Percentiles rank a stretch among this genome's conserved stretches.
Evolutionary conservation across 768 basidiomycete genomes (phyloP).

Genomic region (Pleurotus tuber-regium): DNA sequence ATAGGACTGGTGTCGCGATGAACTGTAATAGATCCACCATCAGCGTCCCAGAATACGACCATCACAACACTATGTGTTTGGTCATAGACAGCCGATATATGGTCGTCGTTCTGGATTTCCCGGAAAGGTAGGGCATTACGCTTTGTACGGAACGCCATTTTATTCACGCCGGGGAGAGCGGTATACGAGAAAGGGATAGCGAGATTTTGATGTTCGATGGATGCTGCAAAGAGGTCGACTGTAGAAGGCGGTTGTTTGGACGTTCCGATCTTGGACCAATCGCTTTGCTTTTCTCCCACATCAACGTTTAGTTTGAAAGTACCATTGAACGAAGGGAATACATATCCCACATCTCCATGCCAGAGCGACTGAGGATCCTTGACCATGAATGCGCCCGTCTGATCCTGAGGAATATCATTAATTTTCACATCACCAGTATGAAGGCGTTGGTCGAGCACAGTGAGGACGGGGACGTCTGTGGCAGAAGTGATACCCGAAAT

Average conservation of each 20-base stretch:
- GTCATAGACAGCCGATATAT: slow-evolving; percentile 52
- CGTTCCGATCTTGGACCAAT: slow-evolving; percentile 62
- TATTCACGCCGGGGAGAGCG: slow-evolving; percentile 50
- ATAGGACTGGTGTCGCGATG: slow-evolving; percentile 18
- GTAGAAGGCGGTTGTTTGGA: slow-evolving; percentile 55
- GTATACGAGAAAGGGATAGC: slow-evolving; percentile 47
- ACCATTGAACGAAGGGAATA: slow-evolving; percentile 36
- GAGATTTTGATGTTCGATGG: slow-evolving; percentile 42
- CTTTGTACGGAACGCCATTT: slow-evolving; percentile 38
- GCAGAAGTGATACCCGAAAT: slow-evolving; percentile 47
- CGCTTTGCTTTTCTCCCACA: slow-evolving; percentile 48
- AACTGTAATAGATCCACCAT: slow-evolving; percentile 43
- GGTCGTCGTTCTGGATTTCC: slow-evolving; percentile 43
- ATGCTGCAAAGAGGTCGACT: slow-evolving; percentile 64
- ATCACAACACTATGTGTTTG: slow-evolving; percentile 35
- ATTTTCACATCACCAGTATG: slow-evolving; percentile 43
- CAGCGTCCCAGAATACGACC: slow-evolving; percentile 53
- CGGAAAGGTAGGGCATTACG: slow-evolving; percentile 24
- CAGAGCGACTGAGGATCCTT: slow-evolving; percentile 41
- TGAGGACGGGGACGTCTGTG: slow-evolving; percentile 45
- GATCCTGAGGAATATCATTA: slow-evolving; percentile 26
- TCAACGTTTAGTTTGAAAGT: slow-evolving; percentile 37
- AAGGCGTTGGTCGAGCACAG: slow-evolving; percentile 66
- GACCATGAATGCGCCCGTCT: slow-evolving; percentile 12
- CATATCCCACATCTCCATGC: slow-evolving; percentile 66